These are phyloP conservation scores for Tinospora cordifolia DNA, from an alignment of 164 flowering plant species.

Conservation along the genomic window DNA sequence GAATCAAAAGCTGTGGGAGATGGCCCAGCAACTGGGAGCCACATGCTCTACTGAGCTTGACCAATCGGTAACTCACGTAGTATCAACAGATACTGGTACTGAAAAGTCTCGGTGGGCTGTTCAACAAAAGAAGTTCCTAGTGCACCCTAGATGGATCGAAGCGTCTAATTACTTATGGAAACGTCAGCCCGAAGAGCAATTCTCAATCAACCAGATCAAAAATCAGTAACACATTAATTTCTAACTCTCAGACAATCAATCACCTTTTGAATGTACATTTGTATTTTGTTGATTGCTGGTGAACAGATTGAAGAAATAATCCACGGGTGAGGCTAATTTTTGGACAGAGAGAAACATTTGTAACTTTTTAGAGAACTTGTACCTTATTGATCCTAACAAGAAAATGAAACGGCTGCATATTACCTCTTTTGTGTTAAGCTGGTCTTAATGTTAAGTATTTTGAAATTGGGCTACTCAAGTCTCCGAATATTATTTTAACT, in stretches of 20 bases:
- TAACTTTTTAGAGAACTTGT: not conserved
- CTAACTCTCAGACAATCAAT: not conserved
- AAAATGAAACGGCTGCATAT: too few relatives aligned
- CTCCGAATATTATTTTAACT: too few relatives aligned
- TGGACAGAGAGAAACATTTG: not conserved
- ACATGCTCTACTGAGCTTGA: conserved; percentile 50
- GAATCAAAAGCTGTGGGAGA: conserved; percentile 54
- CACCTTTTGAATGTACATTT: not conserved
- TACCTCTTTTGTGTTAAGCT: too few relatives aligned
- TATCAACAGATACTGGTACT: conserved; percentile 49
- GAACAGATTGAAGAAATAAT: not conserved
- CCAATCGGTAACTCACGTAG: conserved; percentile 66
- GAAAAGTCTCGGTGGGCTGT: conserved; percentile 72
- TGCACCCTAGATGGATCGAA: conserved; percentile 64
- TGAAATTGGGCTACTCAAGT: too few relatives aligned
- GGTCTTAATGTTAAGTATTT: too few relatives aligned
- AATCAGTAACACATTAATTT: not conserved
- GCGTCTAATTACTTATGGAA: conserved; percentile 63
- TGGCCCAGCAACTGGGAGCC: conserved; percentile 75
- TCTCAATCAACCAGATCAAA: conserved; percentile 11
- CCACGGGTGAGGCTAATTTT: too few relatives aligned
- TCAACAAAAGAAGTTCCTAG: conserved; percentile 52
- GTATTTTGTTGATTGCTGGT: not conserved
- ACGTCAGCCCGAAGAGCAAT: conserved; percentile 48
- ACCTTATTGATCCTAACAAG: not conserved